Evolutionary conservation across 257 asterid species (phyloP).

Genomic region (Verbascum thapsus): DNA sequence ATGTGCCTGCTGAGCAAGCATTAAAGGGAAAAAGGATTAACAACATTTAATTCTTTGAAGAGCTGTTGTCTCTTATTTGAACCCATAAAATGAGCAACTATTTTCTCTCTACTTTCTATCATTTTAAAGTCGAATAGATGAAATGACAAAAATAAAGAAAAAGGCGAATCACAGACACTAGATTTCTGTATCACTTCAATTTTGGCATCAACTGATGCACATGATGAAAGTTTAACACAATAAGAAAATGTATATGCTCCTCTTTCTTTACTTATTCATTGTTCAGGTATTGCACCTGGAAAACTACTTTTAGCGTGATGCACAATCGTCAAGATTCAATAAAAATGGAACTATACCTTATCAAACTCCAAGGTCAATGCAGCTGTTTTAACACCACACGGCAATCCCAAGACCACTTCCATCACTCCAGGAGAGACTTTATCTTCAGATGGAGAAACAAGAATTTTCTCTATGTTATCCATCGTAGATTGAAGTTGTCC

Average conservation of each 20-base stretch:
- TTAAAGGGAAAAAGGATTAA: neutral
- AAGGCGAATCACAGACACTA: neutral
- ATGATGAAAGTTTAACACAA: neutral
- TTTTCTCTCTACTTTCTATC: neutral
- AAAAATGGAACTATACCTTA: slow-evolving; percentile 58
- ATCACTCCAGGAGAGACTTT: slow-evolving; percentile 92
- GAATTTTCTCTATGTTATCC: slow-evolving; percentile 62
- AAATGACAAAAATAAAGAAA: neutral
- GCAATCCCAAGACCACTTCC: slow-evolving; percentile 76
- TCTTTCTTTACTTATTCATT: neutral
- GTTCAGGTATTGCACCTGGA: too few relatives aligned
- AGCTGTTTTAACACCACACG: slow-evolving; percentile 74
- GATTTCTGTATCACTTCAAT: slow-evolving; percentile 6
- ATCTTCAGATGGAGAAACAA: slow-evolving; percentile 88
- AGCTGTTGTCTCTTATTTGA: neutral
- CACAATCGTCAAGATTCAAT: slow-evolving; percentile 2
- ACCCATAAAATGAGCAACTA: neutral
- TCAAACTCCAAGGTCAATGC: slow-evolving; percentile 88
- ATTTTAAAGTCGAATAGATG: neutral
- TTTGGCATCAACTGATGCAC: neutral
- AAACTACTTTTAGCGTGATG: too few relatives aligned
- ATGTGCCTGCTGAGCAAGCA: slow-evolving; percentile 20
- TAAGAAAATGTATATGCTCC: neutral
- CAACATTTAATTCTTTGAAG: slow-evolving; percentile 2
- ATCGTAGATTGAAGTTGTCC: slow-evolving; percentile 58